Conservation (phyloP, 78 protist genomes). For the Dictyostelium purpureum region DNA sequence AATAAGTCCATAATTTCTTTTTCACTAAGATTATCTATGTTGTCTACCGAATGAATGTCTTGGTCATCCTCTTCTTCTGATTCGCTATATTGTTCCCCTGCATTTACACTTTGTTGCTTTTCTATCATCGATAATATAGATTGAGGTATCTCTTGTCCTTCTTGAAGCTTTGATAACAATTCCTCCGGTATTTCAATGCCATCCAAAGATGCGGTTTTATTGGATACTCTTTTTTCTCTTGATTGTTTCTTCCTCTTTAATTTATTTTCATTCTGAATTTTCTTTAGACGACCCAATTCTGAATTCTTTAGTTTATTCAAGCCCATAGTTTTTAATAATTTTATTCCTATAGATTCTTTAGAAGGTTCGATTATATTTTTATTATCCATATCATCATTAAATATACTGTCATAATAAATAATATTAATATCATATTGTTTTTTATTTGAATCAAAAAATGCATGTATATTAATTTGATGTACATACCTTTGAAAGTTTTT, state of each 20-base stretch:
- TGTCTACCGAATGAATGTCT: neutral
- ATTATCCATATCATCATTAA: neutral
- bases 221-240: neutral
- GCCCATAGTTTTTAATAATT: constrained; percentile 70
- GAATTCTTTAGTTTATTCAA: constrained; percentile 21
- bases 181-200: constrained; percentile 24
- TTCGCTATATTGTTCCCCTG: neutral
- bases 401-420: neutral
- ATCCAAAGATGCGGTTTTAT: neutral
- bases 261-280: neutral
- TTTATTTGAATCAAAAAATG: too few relatives aligned
- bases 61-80: neutral
- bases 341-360: constrained; percentile 63
- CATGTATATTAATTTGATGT: neutral
- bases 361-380: constrained; percentile 27
- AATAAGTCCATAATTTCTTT: too few relatives aligned
- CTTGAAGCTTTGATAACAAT: neutral
- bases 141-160: constrained; percentile 15
- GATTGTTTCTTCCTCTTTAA: neutral
- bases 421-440: neutral
- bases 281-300: neutral
- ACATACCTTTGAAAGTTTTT: neutral
- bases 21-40: neutral
- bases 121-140: neutral
- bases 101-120: neutral